Base-by-base conservation (phyloP, 805 yeast species). In the Ogataea ganodermae region DNA sequence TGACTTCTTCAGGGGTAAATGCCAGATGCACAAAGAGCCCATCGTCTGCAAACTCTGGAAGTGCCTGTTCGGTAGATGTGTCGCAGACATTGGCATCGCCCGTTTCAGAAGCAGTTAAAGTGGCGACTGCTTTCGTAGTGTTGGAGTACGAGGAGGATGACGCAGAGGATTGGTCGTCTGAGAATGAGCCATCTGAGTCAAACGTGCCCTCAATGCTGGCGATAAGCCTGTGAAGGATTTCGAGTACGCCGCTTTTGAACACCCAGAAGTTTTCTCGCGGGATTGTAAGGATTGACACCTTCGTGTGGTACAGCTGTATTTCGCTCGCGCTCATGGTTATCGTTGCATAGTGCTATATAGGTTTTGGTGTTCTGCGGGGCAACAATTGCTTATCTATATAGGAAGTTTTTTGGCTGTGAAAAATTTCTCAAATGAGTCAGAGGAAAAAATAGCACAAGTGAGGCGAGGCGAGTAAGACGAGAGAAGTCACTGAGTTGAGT, bases 1-100 rank as follows among this genome's bases (percentile, higher is more conserved):
- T 81, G 51, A 84, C 76, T 56, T 83, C 88, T n/a, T 68, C 61
- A 0, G 84, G 84, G 0, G 86, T 79, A 56, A 79, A 76, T 2
- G 86, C 83, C 28, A 83, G 69, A 58, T 80, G 86, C 57, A 80
- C 76, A 59, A 83, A 81, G 42, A 61, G 58, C 26, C 73, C 72
- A 44, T 71, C 78, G 23, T 69, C 75, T 1, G 64, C 6, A 9
- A 16, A 30, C 14, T 30, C 33, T 6, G 33, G 17, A 6, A 30
- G 33, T 13, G 30, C 12, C 13, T 27, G 30, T 13, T 16, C 9
- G 18, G 33, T 6, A 30, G 33, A 22, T 8, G 24, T 8, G 24
- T 8, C 24, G 24, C 24, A 51, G 22, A 12, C 37, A 35, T 17
- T 50, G 37, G 3, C 16, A 13, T 30, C 33, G 3, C 8, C 16